Base-by-base conservation (phyloP, 179 eudicot species). In the Spinacia oleracea region DNA sequence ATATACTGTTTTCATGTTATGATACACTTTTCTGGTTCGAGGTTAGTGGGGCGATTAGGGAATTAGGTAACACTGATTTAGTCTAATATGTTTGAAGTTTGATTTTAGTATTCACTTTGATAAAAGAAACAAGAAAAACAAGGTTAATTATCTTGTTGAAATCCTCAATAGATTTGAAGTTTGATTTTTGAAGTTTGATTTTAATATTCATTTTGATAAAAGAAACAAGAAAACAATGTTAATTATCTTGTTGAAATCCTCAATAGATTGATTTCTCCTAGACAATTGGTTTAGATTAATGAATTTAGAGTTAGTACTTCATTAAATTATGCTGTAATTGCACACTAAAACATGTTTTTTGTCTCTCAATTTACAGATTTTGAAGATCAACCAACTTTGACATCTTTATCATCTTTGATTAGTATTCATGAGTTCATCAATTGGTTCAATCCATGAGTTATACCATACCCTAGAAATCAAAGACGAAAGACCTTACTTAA, bases 401-500 rank as follows among this genome's bases (percentile, higher is more conserved):
- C 79, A 15, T 21, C 21, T 68, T 34, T 27, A 7, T 58, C 55
- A 16, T 9, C 32, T 64, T 65, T 62, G 67, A 71, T 58, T 34
- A 12, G 1, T 70, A 71, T 16, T 68, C 48, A 81, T 48, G 34
- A 21, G 70, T 72, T 67, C 40, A 77, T 83, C 77, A 27, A 92
- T 91, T 91, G 92, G 91, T 45, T 83, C 94, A 34, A 77, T 75
- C 6, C 67, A 65, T 74, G 92, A 89, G 74, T 59, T 82, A 21
- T 81, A 53, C 46, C 64, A 55, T 74, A 71, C 42, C 40, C 69
- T 78, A 18, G 84, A 74, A 38, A 75, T 27, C 73, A 87, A 85
- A 46, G 66, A 84, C 76, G 80, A 78, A 71, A 93, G 88, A 81
- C 98, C 97, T 23, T 65, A 74, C 0, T 93, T 89, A 45, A 90